Conservation (phyloP, 2,329 filamentous ascomycete genomes). For the Diplodia sapinea region DNA sequence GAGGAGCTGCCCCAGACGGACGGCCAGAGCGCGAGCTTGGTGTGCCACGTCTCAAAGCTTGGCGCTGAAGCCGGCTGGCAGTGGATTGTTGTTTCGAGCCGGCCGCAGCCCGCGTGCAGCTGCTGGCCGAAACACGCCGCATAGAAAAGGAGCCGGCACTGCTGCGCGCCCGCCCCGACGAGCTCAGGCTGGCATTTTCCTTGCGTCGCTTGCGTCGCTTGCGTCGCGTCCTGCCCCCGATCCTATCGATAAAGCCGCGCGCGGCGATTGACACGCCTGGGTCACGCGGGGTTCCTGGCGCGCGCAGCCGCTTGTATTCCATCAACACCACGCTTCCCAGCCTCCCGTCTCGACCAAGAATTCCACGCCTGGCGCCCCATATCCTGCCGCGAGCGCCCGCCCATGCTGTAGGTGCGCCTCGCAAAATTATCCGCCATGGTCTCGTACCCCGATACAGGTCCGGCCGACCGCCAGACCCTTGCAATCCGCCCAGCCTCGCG, state of each 20-base stretch:
- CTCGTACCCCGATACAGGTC: constrained; percentile 63
- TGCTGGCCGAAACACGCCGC: not conserved
- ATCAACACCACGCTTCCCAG: constrained; percentile 23
- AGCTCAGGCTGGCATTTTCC: constrained; percentile 3
- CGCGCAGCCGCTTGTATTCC: not conserved
- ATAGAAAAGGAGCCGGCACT: constrained; percentile 15
- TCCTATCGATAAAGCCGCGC: constrained; percentile 1
- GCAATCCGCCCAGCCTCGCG: constrained; percentile 57
- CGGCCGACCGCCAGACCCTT: constrained; percentile 58
- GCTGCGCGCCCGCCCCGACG: constrained; percentile 1
- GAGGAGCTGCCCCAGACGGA: not conserved
- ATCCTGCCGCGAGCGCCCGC: not conserved
- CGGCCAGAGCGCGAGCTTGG: constrained; percentile 23
- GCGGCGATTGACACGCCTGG: not conserved
- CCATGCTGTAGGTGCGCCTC: constrained; percentile 7
- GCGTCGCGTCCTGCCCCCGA: not conserved
- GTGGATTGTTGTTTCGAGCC: constrained; percentile 19
- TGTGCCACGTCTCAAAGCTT: constrained; percentile 29
- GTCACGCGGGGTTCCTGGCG: constrained; percentile 23
- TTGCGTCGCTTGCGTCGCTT: constrained; percentile 11
- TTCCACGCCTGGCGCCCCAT: not conserved
- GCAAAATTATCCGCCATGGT: constrained; percentile 56
- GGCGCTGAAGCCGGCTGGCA: constrained; percentile 21
- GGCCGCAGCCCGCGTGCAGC: constrained; percentile 8
- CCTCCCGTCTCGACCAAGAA: constrained; percentile 1